Evolutionary conservation across 1,284 basidiomycete genomes (phyloP).

Genomic region (Neotropicomus parvogracilis): DNA sequence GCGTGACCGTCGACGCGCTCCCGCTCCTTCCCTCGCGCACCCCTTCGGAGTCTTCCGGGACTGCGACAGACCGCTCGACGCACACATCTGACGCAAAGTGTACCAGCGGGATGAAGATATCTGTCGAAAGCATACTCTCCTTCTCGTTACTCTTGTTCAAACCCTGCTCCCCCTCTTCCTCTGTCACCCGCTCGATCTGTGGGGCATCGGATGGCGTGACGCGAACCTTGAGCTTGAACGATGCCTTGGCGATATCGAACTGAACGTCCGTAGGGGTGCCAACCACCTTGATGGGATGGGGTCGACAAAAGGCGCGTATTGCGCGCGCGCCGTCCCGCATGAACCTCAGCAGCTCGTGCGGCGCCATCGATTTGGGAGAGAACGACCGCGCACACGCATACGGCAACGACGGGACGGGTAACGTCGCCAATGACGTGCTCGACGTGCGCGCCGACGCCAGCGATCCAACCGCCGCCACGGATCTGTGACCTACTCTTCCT

Average conservation of each 20-base stretch:
- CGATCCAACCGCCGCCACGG: neutral
- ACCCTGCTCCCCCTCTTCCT: conserved; percentile 11
- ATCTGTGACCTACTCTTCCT: neutral
- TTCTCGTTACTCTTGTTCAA: conserved; percentile 20
- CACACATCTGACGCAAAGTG: conserved; percentile 68
- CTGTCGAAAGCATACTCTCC: conserved; percentile 53
- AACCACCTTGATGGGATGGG: conserved; percentile 74
- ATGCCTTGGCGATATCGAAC: conserved; percentile 73
- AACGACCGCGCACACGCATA: conserved; percentile 9
- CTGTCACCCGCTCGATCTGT: neutral
- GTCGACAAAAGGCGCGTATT: conserved; percentile 76
- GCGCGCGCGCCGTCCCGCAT: conserved; percentile 81
- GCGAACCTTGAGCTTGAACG: conserved; percentile 62
- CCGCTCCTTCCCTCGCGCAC: conserved; percentile 5
- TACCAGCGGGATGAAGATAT: conserved; percentile 86
- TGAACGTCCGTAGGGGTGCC: conserved; percentile 64
- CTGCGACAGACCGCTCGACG: conserved; percentile 24
- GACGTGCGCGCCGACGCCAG: conserved; percentile 16
- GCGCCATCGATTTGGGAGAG: conserved; percentile 8
- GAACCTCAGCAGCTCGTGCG: conserved; percentile 59
- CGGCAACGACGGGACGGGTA: conserved; percentile 16
- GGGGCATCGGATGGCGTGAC: conserved; percentile 55
- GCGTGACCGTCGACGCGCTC: conserved; percentile 23
- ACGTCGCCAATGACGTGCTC: conserved; percentile 20
- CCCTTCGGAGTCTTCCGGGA: conserved; percentile 1